Conservation (phyloP, 148 eudicot genomes). For the Beta vulgaris region DNA sequence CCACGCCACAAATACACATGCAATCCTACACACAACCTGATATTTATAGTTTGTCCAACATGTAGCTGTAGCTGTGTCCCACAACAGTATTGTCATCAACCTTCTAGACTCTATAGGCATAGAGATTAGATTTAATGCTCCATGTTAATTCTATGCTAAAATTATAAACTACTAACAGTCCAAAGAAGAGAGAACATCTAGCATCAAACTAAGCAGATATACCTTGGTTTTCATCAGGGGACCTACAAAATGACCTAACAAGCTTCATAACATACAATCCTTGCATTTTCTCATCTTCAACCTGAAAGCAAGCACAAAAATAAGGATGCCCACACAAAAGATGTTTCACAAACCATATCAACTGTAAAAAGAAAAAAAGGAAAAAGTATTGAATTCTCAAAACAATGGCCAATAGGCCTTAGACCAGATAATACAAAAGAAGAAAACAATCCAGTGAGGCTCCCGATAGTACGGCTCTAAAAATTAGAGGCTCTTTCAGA, state of each 20-base stretch:
- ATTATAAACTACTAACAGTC: neutral
- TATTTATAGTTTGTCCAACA: neutral
- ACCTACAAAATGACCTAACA: constrained; percentile 89
- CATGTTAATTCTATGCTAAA: neutral
- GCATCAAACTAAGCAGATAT: constrained; percentile 6
- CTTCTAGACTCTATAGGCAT: neutral
- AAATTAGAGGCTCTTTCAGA: neutral
- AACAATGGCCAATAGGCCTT: neutral
- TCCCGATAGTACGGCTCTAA: too few relatives aligned
- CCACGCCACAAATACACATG: neutral
- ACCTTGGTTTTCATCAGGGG: constrained; percentile 66
- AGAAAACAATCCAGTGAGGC: neutral
- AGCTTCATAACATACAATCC: constrained; percentile 86
- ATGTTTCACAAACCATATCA: neutral
- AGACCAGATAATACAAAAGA: neutral
- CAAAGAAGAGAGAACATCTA: neutral
- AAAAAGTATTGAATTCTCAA: neutral
- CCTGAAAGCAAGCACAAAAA: constrained; percentile 39
- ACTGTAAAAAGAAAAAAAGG: neutral
- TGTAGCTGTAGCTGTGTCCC: neutral
- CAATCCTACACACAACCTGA: neutral
- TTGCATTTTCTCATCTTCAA: constrained; percentile 76
- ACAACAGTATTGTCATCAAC: neutral
- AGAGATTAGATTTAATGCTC: neutral
- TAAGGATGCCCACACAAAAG: constrained; percentile 2